Conservation (phyloP, 805 yeast genomes). For the Pichia pseudocactophila region DNA sequence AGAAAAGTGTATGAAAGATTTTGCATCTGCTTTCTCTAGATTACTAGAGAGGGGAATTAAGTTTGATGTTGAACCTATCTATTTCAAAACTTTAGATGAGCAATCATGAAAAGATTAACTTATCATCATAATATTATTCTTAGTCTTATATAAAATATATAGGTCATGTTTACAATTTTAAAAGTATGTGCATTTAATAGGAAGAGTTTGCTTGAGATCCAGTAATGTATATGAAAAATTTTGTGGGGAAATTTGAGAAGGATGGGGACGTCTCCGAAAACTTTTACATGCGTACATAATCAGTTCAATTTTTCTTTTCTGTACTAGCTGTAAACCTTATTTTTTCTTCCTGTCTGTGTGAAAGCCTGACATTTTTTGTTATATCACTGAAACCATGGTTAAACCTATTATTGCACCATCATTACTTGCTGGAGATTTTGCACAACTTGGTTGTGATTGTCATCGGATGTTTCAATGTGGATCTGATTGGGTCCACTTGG, state of each 20-base stretch:
- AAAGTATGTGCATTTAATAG: no score
- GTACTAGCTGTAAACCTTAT: no score
- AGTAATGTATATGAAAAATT: no score
- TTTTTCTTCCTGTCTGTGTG: no score
- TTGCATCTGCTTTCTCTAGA: constrained; percentile 35
- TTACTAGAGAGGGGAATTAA: constrained; percentile 66
- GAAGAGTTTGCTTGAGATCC: no score
- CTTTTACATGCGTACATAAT: no score
- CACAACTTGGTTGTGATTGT: constrained; percentile 83
- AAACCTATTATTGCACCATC: constrained; percentile 89
- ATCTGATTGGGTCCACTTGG: constrained; percentile 97
- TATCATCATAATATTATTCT: not conserved
- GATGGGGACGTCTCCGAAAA: no score
- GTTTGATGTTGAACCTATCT: constrained; percentile 38
- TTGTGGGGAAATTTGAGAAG: no score
- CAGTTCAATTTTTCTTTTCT: no score
- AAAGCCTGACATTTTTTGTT: no score
- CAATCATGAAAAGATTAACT: constrained; percentile 30
- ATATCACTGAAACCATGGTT: constrained; percentile 39
- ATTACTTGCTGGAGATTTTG: constrained; percentile 84
- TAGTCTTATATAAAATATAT: not conserved
- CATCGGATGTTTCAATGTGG: constrained; percentile 67
- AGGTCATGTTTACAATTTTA: no score
- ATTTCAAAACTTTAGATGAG: constrained; percentile 62
- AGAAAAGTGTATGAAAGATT: constrained; percentile 41